These are phyloP conservation scores for Imleria badia DNA, from an alignment of 768 basidiomycete genomes.

Conservation along the genomic window DNA sequence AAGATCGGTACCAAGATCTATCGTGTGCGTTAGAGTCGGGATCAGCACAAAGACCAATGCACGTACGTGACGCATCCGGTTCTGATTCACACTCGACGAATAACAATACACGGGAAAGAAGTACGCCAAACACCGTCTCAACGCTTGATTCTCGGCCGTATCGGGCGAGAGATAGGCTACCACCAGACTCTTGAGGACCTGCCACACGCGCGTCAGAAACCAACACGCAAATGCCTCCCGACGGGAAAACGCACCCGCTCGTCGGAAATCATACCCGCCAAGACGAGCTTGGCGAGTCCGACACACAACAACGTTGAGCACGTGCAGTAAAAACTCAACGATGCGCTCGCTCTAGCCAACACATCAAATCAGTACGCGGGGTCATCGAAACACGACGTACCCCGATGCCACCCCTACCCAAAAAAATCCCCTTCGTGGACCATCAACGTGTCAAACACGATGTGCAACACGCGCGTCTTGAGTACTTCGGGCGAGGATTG, in stretches of 20 bases:
- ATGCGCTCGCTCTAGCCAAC: conserved; percentile 50
- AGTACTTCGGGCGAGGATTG: too few relatives aligned
- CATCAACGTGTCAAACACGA: conserved; percentile 85
- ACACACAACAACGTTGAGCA: conserved; percentile 64
- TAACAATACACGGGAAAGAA: too few relatives aligned
- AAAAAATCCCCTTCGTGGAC: conserved; percentile 68
- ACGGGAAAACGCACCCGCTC: conserved; percentile 51
- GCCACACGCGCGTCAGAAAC: neutral
- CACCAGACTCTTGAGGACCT: conserved; percentile 52
- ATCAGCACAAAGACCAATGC: too few relatives aligned
- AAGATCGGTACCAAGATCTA: too few relatives aligned
- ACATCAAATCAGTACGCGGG: too few relatives aligned
- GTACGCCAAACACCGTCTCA: too few relatives aligned
- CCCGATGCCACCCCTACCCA: too few relatives aligned
- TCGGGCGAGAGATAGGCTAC: conserved; percentile 76
- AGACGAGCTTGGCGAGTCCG: conserved; percentile 84
- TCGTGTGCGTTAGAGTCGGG: too few relatives aligned
- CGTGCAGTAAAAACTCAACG: conserved; percentile 62
- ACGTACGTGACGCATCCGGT: too few relatives aligned
- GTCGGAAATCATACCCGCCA: conserved; percentile 74
- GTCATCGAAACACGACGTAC: too few relatives aligned
- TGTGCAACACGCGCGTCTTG: conserved; percentile 69
- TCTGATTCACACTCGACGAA: too few relatives aligned
- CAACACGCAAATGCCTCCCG: neutral
- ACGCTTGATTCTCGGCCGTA: too few relatives aligned